These are phyloP conservation scores for Penicillium sumatraense DNA, from an alignment of 2,329 filamentous ascomycete species.

Conservation along the genomic window DNA sequence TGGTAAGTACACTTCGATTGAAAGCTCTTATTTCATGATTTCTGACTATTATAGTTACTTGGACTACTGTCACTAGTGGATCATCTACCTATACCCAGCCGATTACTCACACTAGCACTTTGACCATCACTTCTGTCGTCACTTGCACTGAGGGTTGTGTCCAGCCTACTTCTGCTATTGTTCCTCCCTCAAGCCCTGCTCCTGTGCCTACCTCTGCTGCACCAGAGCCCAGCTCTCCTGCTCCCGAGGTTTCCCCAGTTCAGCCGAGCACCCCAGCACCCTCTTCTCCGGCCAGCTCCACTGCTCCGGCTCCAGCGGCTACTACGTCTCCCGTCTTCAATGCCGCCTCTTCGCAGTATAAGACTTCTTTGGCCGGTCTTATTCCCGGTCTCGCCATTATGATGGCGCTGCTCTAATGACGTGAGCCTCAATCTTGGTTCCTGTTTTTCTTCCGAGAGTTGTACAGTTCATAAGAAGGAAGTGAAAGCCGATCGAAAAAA, in stretches of 20 bases:
- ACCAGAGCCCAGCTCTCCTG: not conserved
- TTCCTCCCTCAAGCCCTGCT: slow-evolving; percentile 1
- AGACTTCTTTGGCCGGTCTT: slow-evolving; percentile 19
- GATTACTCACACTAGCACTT: slow-evolving; percentile 28
- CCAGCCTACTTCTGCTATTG: slow-evolving; percentile 6
- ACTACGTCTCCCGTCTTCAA: slow-evolving; percentile 20
- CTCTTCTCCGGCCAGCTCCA: not conserved
- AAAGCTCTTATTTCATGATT: not conserved
- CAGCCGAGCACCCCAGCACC: not conserved
- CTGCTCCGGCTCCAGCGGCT: slow-evolving; percentile 4
- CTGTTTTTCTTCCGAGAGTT: not conserved
- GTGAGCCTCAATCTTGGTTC: not conserved
- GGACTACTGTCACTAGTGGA: slow-evolving; percentile 26
- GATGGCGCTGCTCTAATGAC: slow-evolving; percentile 22
- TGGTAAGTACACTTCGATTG: slow-evolving; percentile 19
- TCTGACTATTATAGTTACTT: slow-evolving; percentile 26
- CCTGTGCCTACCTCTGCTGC: slow-evolving; percentile 1
- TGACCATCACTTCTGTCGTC: slow-evolving; percentile 27
- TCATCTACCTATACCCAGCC: slow-evolving; percentile 27
- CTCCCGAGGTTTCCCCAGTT: slow-evolving; percentile 1
- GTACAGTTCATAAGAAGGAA: not conserved
- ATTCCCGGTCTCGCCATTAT: slow-evolving; percentile 21
- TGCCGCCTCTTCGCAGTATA: slow-evolving; percentile 22
- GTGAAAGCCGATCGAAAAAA: not conserved
- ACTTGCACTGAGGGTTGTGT: slow-evolving; percentile 24